Percentiles rank a stretch among this genome's conserved stretches.
phyloP scores from a whole-genome alignment of 2,329 filamentous ascomycete species.

The Xylariaceae sp. region DNA sequence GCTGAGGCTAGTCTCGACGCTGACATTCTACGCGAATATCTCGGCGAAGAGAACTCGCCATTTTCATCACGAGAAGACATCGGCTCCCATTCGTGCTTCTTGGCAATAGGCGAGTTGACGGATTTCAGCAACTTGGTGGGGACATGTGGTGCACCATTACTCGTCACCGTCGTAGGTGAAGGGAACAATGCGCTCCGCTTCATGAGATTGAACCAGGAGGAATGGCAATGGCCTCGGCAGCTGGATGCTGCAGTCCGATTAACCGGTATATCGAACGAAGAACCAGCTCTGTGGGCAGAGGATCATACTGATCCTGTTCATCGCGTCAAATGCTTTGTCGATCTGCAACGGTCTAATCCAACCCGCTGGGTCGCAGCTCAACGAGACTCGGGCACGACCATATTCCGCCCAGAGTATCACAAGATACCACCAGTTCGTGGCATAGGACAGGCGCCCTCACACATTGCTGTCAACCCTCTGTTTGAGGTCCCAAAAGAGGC shows the following conservation, averaged over 20 bases:
- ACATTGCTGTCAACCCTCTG: slow-evolving; percentile 55
- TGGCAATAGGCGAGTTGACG: slow-evolving; percentile 56
- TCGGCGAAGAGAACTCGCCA: slow-evolving; percentile 20
- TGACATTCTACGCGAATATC: slow-evolving; percentile 21
- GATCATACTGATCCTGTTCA: slow-evolving; percentile 45
- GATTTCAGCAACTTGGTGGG: slow-evolving; percentile 35
- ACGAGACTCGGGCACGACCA: slow-evolving; percentile 48
- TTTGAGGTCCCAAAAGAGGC: slow-evolving; percentile 49
- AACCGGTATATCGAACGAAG: slow-evolving; percentile 41
- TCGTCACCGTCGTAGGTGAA: slow-evolving; percentile 53
- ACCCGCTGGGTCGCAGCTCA: slow-evolving; percentile 55
- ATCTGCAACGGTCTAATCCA: slow-evolving; percentile 35
- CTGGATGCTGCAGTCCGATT: slow-evolving; percentile 47
- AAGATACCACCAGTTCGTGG: slow-evolving; percentile 25
- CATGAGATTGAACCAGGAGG: slow-evolving; percentile 46
- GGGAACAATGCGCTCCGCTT: slow-evolving; percentile 59
- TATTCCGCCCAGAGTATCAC: slow-evolving; percentile 52
- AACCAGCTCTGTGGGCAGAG: slow-evolving; percentile 53
- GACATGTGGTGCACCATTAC: slow-evolving; percentile 33
- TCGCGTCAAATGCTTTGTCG: slow-evolving; percentile 49
- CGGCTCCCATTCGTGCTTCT: slow-evolving; percentile 35
- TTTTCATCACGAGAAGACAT: slow-evolving; percentile 7
- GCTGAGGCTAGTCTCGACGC: slow-evolving; percentile 45
- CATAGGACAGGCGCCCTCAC: slow-evolving; percentile 38
- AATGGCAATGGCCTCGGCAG: slow-evolving; percentile 53